Evolutionary conservation across 345 rosid genomes (phyloP).

Genomic region (Firmiana major): DNA sequence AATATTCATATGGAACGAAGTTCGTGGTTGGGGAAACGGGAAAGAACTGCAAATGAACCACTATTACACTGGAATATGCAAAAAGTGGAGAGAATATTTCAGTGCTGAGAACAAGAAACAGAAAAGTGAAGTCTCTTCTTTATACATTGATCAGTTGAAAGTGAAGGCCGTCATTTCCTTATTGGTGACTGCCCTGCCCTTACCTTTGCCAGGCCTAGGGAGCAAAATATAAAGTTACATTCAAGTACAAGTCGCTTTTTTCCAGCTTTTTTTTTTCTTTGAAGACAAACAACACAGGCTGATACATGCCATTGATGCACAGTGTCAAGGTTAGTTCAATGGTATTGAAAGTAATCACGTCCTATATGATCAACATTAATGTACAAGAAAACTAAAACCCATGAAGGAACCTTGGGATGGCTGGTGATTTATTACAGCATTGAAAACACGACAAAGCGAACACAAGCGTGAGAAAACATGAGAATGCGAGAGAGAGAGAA

Average conservation of each 20-base stretch:
- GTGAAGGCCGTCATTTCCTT: not conserved
- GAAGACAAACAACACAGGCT: not conserved
- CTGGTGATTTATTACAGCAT: not conserved
- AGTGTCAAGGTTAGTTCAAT: not conserved
- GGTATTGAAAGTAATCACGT: not conserved
- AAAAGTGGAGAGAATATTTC: not conserved
- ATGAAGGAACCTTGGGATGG: not conserved
- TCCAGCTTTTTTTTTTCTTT: not conserved
- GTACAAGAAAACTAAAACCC: not conserved
- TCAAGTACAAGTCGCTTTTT: not conserved
- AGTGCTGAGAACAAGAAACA: not conserved
- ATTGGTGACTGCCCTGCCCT: not conserved
- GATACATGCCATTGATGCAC: not conserved
- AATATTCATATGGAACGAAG: too few species aligned
- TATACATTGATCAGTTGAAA: not conserved
- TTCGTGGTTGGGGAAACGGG: not conserved
- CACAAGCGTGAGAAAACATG: not conserved
- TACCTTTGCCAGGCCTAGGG: not conserved
- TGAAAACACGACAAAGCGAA: constrained; percentile 4
- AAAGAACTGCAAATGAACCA: not conserved
- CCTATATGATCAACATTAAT: not conserved
- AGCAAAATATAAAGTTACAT: not conserved
- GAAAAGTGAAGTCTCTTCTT: not conserved
- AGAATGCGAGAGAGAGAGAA: not conserved
- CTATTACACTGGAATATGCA: not conserved